Evolutionary conservation across 768 basidiomycete species (phyloP).

Genomic region (Chalciporus piperatus): DNA sequence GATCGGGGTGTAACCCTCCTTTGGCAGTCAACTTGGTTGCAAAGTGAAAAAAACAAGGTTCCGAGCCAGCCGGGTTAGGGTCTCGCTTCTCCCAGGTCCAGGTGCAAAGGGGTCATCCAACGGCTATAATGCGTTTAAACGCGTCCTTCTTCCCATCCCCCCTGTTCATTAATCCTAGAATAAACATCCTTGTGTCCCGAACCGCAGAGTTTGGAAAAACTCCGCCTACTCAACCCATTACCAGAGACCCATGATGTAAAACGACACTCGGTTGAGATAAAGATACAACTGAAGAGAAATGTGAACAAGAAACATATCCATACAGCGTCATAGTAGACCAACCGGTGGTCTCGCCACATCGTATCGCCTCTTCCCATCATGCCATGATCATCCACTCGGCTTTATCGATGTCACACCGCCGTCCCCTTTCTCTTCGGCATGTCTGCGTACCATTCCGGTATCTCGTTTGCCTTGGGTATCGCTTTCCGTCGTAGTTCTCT

Average conservation of each 20-base stretch:
- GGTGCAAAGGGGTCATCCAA: slow-evolving; percentile 6
- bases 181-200: slow-evolving; percentile 17
- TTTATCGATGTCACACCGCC: slow-evolving; percentile 13
- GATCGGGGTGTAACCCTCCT: slow-evolving; percentile 4
- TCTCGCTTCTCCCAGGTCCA: slow-evolving; percentile 19
- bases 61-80: slow-evolving; percentile 22
- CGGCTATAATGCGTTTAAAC: slow-evolving; percentile 21
- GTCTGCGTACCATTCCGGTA: slow-evolving; percentile 76
- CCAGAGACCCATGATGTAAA: slow-evolving; percentile 6
- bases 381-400: slow-evolving; percentile 8
- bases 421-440: slow-evolving; percentile 54
- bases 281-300: neutral
- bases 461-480: slow-evolving; percentile 64
- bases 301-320: neutral
- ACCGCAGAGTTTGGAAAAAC: neutral
- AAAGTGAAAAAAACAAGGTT: slow-evolving; percentile 25
- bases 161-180: slow-evolving; percentile 25
- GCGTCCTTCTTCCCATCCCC: slow-evolving; percentile 16
- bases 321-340: neutral
- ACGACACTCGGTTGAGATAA: neutral
- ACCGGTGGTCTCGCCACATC: slow-evolving; percentile 11
- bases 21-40: neutral
- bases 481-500: slow-evolving; percentile 60
- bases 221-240: slow-evolving; percentile 1
- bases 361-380: slow-evolving; percentile 13